Evolutionary conservation across 768 basidiomycete genomes (phyloP).

Genomic region (Tricholoma terreum): DNA sequence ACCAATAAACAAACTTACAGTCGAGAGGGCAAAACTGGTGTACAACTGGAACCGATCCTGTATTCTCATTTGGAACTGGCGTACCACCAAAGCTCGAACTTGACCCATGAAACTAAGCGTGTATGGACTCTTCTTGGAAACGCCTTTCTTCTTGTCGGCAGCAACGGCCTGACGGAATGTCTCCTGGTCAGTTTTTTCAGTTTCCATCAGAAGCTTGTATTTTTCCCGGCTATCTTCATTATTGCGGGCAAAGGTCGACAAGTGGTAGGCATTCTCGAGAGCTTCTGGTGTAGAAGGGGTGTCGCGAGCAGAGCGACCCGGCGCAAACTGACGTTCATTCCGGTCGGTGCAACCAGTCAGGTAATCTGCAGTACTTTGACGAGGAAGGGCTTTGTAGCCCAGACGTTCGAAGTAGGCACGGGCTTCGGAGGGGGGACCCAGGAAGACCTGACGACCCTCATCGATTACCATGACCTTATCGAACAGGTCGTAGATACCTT

Average conservation of each 20-base stretch:
- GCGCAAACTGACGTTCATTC: conserved; percentile 78
- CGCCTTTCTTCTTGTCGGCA: conserved; percentile 75
- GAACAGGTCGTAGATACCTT: conserved; percentile 73
- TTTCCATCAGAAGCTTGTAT: conserved; percentile 54
- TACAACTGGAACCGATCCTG: conserved; percentile 79
- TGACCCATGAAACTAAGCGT: conserved; percentile 78
- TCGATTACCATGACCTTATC: conserved; percentile 87
- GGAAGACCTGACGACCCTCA: conserved; percentile 79
- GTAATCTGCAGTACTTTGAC: conserved; percentile 86
- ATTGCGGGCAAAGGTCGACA: conserved; percentile 42
- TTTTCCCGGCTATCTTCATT: conserved; percentile 49
- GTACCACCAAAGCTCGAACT: conserved; percentile 60
- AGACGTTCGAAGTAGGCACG: conserved; percentile 74
- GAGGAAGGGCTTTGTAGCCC: conserved; percentile 71
- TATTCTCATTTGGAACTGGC: conserved; percentile 70
- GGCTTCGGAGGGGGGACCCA: conserved; percentile 70
- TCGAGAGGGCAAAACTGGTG: conserved; percentile 64
- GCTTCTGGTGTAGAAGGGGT: conserved; percentile 67
- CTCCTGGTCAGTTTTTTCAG: conserved; percentile 65
- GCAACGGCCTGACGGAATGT: conserved; percentile 74
- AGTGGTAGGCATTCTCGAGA: conserved; percentile 61
- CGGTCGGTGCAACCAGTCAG: conserved; percentile 81
- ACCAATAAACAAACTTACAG: conserved; percentile 37
- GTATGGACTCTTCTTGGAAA: conserved; percentile 77
- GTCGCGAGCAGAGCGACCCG: conserved; percentile 52